phyloP scores from a whole-genome alignment of 139 green algal genomes.

The Coelastrella sp. region DNA sequence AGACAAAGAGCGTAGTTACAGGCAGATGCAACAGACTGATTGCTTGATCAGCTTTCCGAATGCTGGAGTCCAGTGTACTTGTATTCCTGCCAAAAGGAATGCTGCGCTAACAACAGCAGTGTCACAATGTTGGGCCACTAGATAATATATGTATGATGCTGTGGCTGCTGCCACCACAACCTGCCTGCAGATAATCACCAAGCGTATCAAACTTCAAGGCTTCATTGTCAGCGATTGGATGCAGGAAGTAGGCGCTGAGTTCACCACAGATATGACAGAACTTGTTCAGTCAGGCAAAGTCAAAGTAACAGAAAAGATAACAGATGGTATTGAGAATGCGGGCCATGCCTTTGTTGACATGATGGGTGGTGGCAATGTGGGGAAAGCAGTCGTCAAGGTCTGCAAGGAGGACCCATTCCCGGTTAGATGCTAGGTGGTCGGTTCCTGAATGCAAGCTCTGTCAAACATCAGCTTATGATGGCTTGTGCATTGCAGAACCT shows the following conservation, averaged over 20 bases:
- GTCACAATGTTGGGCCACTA: no score
- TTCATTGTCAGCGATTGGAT: conserved; percentile 39
- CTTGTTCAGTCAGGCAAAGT: conserved; percentile 57
- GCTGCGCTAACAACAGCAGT: no score
- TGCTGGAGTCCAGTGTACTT: no score
- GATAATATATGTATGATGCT: not conserved
- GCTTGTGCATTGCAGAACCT: no score
- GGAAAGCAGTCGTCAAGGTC: conserved; percentile 47
- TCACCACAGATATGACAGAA: conserved; percentile 21
- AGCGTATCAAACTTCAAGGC: conserved; percentile 52
- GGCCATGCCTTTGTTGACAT: conserved; percentile 49
- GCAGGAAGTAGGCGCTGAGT: not conserved
- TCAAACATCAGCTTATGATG: no score
- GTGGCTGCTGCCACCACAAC: conserved; percentile 4
- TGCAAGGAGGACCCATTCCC: conserved; percentile 42
- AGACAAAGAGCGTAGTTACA: no score
- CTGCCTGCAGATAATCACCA: conserved; percentile 29
- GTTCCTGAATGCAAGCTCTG: no score
- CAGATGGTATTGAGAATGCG: conserved; percentile 58
- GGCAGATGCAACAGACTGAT: no score
- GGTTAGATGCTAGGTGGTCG: not conserved
- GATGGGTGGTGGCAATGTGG: conserved; percentile 34
- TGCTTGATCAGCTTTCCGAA: no score
- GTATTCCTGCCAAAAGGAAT: no score
- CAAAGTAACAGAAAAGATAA: conserved; percentile 53